Conservation (phyloP, 108 stramenopile genomes). For the Cyclotella kingstonii region DNA sequence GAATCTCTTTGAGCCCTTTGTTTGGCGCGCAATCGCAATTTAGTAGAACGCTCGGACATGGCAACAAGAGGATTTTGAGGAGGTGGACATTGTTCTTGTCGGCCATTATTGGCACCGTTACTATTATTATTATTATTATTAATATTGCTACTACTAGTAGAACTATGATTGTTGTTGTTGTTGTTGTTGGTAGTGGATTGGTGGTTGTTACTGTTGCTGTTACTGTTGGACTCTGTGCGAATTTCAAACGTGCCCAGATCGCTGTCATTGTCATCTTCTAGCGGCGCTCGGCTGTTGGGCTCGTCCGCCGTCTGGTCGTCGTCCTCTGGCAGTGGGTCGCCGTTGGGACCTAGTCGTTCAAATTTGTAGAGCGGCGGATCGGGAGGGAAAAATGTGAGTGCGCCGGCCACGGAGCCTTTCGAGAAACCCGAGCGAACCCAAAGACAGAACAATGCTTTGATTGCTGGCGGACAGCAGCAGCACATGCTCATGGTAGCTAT, state of each 20-base stretch:
- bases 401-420: slow-evolving; percentile 80
- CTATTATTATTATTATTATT: neutral
- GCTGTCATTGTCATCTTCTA: slow-evolving; percentile 41
- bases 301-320: slow-evolving; percentile 29
- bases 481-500: slow-evolving; percentile 37
- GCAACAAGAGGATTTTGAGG: slow-evolving; percentile 53
- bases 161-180: slow-evolving; percentile 6
- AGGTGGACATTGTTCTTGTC: slow-evolving; percentile 17
- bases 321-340: slow-evolving; percentile 50
- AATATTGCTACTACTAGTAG: slow-evolving; percentile 1
- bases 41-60: slow-evolving; percentile 65
- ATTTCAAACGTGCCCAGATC: slow-evolving; percentile 45
- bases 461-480: slow-evolving; percentile 84
- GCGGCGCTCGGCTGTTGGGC: slow-evolving; percentile 1
- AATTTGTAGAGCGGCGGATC: slow-evolving; percentile 83
- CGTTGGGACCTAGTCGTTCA: slow-evolving; percentile 55
- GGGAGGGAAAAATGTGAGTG: slow-evolving; percentile 87
- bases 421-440: slow-evolving; percentile 83
- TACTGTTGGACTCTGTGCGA: slow-evolving; percentile 11
- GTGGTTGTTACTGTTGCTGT: neutral
- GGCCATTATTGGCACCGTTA: too few species aligned
- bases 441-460: slow-evolving; percentile 77
- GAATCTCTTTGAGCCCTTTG: slow-evolving; percentile 56
- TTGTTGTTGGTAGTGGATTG: slow-evolving; percentile 3
- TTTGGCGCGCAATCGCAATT: slow-evolving; percentile 63